phyloP scores from a whole-genome alignment of 805 yeast species.

The Clavispora carvajalis region DNA sequence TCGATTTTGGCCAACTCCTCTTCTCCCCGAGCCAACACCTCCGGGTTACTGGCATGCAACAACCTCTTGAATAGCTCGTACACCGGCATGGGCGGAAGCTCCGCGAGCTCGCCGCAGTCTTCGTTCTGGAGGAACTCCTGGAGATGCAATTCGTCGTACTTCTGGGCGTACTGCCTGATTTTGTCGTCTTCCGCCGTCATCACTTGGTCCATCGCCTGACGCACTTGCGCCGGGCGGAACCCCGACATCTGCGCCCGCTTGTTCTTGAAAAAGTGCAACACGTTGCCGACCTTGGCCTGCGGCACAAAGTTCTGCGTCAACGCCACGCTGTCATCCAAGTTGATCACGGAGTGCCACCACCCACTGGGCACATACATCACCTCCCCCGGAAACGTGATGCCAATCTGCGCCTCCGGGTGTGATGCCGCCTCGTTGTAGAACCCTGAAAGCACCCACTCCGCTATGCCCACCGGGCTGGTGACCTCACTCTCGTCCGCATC shows the following conservation, averaged over 20 bases:
- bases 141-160: conserved; percentile 20
- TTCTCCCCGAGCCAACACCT: conserved; percentile 28
- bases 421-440: conserved; percentile 66
- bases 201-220: conserved; percentile 23
- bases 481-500: conserved; percentile 79
- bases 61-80: conserved; percentile 56
- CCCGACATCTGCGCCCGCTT: conserved; percentile 76
- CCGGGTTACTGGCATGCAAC: conserved; percentile 36
- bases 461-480: conserved; percentile 85
- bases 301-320: conserved; percentile 89
- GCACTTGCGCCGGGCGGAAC: conserved; percentile 55
- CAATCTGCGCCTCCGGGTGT: conserved; percentile 52
- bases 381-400: conserved; percentile 76
- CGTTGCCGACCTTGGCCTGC: conserved; percentile 50
- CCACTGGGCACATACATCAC: conserved; percentile 90
- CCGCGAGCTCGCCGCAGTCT: conserved; percentile 56
- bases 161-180: conserved; percentile 23
- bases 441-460: conserved; percentile 86
- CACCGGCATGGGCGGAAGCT: conserved; percentile 48
- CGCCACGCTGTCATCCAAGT: conserved; percentile 76
- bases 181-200: conserved; percentile 10
- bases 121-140: conserved; percentile 37
- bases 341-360: conserved; percentile 97
- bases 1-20: conserved; percentile 29
- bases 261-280: conserved; percentile 59